phyloP scores from a whole-genome alignment of 2,329 filamentous ascomycete species.

The Calonectria fujianensis region DNA sequence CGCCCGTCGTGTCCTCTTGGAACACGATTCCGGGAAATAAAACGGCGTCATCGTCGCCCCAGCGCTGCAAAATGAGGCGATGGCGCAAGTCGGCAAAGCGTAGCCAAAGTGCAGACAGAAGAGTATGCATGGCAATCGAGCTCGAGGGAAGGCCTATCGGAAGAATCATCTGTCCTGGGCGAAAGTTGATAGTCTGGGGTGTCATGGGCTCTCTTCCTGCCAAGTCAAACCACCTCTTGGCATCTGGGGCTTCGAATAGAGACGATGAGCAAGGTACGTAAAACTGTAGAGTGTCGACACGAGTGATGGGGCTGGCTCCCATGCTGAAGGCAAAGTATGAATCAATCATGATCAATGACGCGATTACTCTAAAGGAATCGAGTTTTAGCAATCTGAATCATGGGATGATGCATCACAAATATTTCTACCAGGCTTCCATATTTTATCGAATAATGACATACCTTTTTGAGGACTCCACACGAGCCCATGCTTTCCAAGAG shows the following conservation, averaged over 20 bases:
- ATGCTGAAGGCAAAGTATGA: constrained; percentile 13
- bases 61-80: background rate
- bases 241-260: background rate
- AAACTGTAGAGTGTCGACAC: constrained; percentile 2
- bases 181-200: constrained; percentile 2
- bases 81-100: constrained; percentile 6
- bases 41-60: background rate
- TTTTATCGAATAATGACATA: no score
- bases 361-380: background rate
- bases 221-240: background rate
- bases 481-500: constrained; percentile 18
- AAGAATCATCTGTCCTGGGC: constrained; percentile 11
- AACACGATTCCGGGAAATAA: background rate
- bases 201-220: constrained; percentile 1
- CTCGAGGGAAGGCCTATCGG: constrained; percentile 6
- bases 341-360: constrained; percentile 15
- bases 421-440: background rate
- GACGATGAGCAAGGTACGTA: constrained; percentile 10
- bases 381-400: background rate
- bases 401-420: background rate
- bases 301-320: constrained; percentile 7
- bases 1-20: constrained; percentile 9
- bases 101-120: background rate
- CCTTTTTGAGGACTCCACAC: constrained; percentile 2
- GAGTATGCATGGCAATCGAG: constrained; percentile 1